Percentiles rank a stretch among this genome's conserved stretches.
Conservation (phyloP, 1,139 yeast species). For the Yamadazyma atlantica region DNA sequence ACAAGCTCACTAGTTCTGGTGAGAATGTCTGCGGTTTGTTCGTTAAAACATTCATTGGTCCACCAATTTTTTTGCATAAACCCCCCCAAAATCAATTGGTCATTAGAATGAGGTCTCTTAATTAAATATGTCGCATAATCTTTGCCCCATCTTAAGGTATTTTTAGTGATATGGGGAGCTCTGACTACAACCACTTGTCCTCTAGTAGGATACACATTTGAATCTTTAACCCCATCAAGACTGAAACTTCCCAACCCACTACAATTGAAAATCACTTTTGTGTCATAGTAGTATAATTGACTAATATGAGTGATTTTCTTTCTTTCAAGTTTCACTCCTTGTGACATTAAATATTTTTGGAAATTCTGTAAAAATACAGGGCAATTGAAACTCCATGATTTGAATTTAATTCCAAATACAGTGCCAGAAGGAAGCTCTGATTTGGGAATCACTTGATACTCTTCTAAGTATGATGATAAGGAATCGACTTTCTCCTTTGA, state of each 20-base stretch:
- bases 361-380: conserved; percentile 22
- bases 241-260: conserved; percentile 65
- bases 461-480: conserved; percentile 12
- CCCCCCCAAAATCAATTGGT: conserved; percentile 64
- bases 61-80: conserved; percentile 58
- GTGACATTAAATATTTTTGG: conserved; percentile 9
- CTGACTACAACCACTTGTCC: conserved; percentile 68
- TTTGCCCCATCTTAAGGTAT: conserved; percentile 52
- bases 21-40: conserved; percentile 58
- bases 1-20: conserved; percentile 45
- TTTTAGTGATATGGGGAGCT: conserved; percentile 56
- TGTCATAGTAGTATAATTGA: conserved; percentile 47
- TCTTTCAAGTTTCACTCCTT: conserved; percentile 13
- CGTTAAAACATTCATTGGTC: conserved; percentile 53
- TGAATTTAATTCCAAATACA: conserved; percentile 51
- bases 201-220: conserved; percentile 58
- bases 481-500: conserved; percentile 10
- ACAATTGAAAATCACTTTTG: conserved; percentile 63
- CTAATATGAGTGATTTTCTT: conserved; percentile 46
- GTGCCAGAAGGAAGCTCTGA: conserved; percentile 30
- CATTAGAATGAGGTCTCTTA: conserved; percentile 59
- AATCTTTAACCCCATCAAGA: conserved; percentile 59
- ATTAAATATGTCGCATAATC: conserved; percentile 61
- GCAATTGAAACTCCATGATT: conserved; percentile 67
- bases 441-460: conserved; percentile 7